Base-by-base conservation (phyloP, 257 asterid species). In the Hygrophila difformis region DNA sequence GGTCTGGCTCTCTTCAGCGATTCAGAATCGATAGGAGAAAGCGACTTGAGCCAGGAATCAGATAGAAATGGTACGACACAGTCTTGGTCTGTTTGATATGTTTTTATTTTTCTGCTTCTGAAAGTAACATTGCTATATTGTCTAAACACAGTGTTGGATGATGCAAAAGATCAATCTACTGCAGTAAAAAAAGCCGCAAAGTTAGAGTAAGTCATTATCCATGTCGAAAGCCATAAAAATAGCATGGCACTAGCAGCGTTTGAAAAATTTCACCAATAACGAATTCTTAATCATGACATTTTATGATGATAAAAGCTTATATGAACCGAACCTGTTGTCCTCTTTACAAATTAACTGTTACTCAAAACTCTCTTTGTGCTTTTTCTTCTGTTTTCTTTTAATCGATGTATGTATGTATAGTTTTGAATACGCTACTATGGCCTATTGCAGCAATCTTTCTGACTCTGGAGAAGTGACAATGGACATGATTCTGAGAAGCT, bases 401-500 rank as follows among this genome's bases (percentile, higher is more conserved):
- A n/a, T n/a, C n/a, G n/a, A n/a, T n/a, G n/a, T n/a, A n/a, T n/a
- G n/a, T n/a, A n/a, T n/a, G n/a, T n/a, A n/a, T n/a, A n/a, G n/a
- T n/a, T n/a, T n/a, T n/a, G n/a, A n/a, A n/a, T n/a, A n/a, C n/a
- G n/a, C n/a, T n/a, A n/a, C n/a, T n/a, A n/a, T n/a, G n/a, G n/a
- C n/a, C 19, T 56, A n/a, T 18, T 56, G 63, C 40, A 50, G 52
- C 83, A 83, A 85, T 31, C 36, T 48, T 39, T 55, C 70, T 12
- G 69, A 56, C 21, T 1, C 46, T 9, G 37, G 17, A 40, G 51
- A 64, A 24, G 18, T 78, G 62, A 45, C 73, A 10, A 59, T 87
- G 59, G 74, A 72, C 33, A 51, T 35, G 81, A 67, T 87, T 11
- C 66, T 83, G 13, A 78, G 59, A 76, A 80, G 85, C 68, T 83